phyloP scores from a whole-genome alignment of 176 grass and related monocot species.

The Hsuehochloa calcarea region DNA sequence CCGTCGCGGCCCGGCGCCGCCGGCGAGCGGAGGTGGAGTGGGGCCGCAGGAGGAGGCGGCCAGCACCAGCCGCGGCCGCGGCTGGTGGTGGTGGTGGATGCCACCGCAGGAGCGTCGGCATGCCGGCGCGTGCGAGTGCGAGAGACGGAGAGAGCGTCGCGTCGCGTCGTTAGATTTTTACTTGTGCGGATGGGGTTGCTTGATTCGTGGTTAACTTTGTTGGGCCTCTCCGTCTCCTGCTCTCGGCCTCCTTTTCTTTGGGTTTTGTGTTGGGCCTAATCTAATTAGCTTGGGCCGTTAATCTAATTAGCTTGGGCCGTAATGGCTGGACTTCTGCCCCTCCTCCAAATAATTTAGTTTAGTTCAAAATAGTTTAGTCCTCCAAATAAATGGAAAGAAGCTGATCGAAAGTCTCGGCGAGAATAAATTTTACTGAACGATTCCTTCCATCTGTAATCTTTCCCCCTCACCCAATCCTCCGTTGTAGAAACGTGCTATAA shows the following conservation, averaged over 20 bases:
- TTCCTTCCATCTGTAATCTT: too few relatives aligned
- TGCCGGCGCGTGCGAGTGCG: slow-evolving; percentile 31
- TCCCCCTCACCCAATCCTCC: too few relatives aligned
- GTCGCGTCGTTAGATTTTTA: slow-evolving; percentile 18
- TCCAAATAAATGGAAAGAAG: too few relatives aligned
- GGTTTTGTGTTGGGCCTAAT: not conserved
- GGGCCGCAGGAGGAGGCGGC: slow-evolving; percentile 5
- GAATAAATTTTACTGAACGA: too few relatives aligned
- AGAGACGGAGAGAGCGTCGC: not conserved
- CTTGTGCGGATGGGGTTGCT: slow-evolving; percentile 44
- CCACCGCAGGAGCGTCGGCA: slow-evolving; percentile 40
- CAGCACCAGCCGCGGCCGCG: not conserved
- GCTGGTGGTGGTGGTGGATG: slow-evolving; percentile 27
- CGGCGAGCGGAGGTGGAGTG: not conserved
- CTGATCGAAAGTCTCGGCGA: too few relatives aligned
- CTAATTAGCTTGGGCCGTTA: not conserved
- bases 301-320: not conserved
- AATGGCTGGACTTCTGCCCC: too few relatives aligned
- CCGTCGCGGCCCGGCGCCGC: slow-evolving; percentile 1
- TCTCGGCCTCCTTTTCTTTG: too few relatives aligned
- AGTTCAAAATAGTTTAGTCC: too few relatives aligned
- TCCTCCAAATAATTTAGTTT: too few relatives aligned
- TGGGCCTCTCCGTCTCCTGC: not conserved
- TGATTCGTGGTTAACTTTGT: not conserved
- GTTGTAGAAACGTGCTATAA: too few relatives aligned